Evolutionary conservation across 192 early-diverging fungal species (phyloP).

Genomic region (Rhizophagus prolifer): DNA sequence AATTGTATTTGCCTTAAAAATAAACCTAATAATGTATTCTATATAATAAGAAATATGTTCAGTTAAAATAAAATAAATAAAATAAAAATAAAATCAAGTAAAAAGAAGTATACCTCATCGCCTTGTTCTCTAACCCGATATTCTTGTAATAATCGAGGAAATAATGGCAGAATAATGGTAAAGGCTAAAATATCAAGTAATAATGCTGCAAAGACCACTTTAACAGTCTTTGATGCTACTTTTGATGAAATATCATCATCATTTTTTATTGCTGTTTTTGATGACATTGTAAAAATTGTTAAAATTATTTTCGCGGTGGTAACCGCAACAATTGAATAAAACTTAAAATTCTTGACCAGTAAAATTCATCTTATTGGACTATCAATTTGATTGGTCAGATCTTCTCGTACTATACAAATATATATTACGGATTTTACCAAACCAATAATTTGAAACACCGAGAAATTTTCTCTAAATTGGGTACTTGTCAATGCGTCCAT

Average conservation of each 20-base stretch:
- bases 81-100: background rate
- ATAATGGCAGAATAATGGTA: slow-evolving; percentile 95
- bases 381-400: too few species aligned
- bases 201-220: slow-evolving; percentile 79
- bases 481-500: too few species aligned
- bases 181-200: slow-evolving; percentile 96
- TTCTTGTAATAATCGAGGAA: slow-evolving; percentile 85
- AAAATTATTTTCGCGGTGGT: too few species aligned
- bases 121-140: slow-evolving; percentile 72
- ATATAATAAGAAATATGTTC: background rate
- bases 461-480: too few species aligned
- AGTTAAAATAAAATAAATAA: background rate
- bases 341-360: too few species aligned
- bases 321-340: too few species aligned
- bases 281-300: too few species aligned
- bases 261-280: background rate
- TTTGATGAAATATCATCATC: background rate
- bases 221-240: slow-evolving; percentile 31
- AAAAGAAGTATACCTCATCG: slow-evolving; percentile 46
- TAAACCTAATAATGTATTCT: slow-evolving; percentile 41
- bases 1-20: slow-evolving; percentile 35
- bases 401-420: too few species aligned
- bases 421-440: too few species aligned
- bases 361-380: too few species aligned
- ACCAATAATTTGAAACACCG: too few species aligned